Conservation (phyloP, 805 yeast species). For the Sugiyamaella qingdaonensis region DNA sequence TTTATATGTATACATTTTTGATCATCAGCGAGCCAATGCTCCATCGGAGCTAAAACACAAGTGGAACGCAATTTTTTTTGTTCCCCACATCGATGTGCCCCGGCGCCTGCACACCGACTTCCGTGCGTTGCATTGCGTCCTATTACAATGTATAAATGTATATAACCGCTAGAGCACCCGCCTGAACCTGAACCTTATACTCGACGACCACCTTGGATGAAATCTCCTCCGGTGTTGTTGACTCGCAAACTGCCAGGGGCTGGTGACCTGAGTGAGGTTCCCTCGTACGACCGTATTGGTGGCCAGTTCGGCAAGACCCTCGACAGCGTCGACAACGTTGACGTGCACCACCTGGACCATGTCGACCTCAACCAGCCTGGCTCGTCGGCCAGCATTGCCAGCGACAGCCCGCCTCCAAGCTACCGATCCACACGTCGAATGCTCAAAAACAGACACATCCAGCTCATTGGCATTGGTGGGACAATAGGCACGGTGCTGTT, state of each 20-base stretch:
- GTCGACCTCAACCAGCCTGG: neutral
- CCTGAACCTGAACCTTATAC: neutral
- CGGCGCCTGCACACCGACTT: no score
- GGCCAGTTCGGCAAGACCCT: no score
- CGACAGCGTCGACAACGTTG: no score
- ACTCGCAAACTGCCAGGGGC: neutral
- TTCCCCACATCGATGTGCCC: no score
- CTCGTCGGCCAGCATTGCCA: neutral
- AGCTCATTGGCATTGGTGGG: slow-evolving; percentile 75
- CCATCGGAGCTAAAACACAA: no score
- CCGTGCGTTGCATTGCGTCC: no score
- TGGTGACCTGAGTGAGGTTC: neutral
- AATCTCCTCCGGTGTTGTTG: neutral
- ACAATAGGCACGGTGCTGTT: slow-evolving; percentile 79
- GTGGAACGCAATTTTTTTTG: no score
- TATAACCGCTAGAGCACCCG: neutral
- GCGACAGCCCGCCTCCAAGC: slow-evolving; percentile 13
- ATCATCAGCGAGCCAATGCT: no score
- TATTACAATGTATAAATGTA: no score
- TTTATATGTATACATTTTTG: no score
- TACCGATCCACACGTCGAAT: slow-evolving; percentile 41
- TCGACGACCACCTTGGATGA: neutral
- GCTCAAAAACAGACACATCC: slow-evolving; percentile 66
- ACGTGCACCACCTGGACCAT: neutral
- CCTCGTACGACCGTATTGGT: no score